These are phyloP conservation scores for Scalesia atractyloides DNA, from an alignment of 129 eudicot species.

Conservation along the genomic window DNA sequence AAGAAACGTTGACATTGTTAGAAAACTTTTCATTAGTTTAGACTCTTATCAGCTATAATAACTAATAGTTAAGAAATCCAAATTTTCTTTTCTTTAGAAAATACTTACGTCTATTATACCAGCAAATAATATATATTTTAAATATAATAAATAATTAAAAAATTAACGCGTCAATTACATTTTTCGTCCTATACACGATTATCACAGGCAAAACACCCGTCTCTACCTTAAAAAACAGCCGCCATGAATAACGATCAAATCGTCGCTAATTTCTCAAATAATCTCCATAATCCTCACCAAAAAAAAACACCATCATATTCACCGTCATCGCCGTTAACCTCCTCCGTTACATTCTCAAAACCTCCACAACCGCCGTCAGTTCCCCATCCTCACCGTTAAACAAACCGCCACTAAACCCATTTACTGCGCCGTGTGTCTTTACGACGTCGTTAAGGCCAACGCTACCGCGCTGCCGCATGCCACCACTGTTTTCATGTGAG, in stretches of 20 bases:
- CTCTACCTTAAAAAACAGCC: not conserved
- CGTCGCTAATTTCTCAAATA: conserved; percentile 20
- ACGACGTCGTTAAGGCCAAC: conserved; percentile 38
- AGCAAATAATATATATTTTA: not conserved
- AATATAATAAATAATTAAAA: not conserved
- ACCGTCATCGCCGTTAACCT: conserved; percentile 7
- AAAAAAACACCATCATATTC: conserved; percentile 20
- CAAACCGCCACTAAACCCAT: not conserved
- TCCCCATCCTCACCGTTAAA: conserved; percentile 35
- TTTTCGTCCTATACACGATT: not conserved
- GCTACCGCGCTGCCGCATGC: conserved; percentile 50
- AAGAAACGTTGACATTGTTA: no score
- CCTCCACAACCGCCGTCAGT: conserved; percentile 28
- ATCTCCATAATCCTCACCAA: not conserved
- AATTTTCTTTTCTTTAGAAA: no score
- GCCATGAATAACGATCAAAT: conserved; percentile 27
- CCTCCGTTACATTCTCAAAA: conserved; percentile 30
- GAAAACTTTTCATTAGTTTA: no score
- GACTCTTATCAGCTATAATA: no score
- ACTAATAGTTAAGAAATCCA: no score
- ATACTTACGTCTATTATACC: not conserved
- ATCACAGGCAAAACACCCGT: not conserved
- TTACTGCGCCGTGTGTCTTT: conserved; percentile 51
- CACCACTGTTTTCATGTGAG: conserved; percentile 48
- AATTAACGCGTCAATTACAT: not conserved